Evolutionary conservation across 495 filamentous ascomycete genomes (phyloP), one percentile per base, ranked within the genome.

Genomic region (Parachaetomium inaequale): DNA sequence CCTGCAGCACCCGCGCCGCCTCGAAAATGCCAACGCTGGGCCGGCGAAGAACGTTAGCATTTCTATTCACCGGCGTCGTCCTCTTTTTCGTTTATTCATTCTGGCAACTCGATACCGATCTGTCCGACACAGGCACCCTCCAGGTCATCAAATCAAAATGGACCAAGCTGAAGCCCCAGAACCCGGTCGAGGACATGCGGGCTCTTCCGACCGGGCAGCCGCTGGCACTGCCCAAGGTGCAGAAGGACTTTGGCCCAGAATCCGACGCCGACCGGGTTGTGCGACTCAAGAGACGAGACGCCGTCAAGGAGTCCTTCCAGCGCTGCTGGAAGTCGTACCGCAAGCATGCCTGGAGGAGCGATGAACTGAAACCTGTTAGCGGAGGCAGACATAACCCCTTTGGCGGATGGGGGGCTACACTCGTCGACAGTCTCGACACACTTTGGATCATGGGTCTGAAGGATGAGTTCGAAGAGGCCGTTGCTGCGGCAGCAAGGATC

Each of bases 361-460:
- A 96, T 68, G 92, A 96, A 69, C 72, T 94, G 14, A 76, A 76
- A 23, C 92, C 92, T 2, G 68, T 89, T 4, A 21, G 81, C 70
- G 64, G 85, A 71, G 55, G 79, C 62, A 40, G 70, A 66, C n/a
- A 77, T 84, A 72, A 85, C 81, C 12, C 92, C 85, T 97, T 97
- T 74, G 91, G 88, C 62, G 91, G 89, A 19, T 98, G 94, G 94
- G 93, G 87, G 17, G 94, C 93, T 8, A 96, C 93, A 0, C 73
- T 98, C 53, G 90, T 98, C 4, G 94, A 98, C 79, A 78, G 88
- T 17, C 78, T 98, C 57, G 93, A 97, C 72, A 93, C 92, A 0
- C 77, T 98, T 12, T 98, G 92, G 92, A 94, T 98, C 62, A 95
- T 97, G 93, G 91, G 82, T 14, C 68, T 97, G 73, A 86, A 87